Evolutionary conservation across 257 asterid species (phyloP), one percentile per base, ranked within the genome.

Genomic region (Lavandula angustifolia): DNA sequence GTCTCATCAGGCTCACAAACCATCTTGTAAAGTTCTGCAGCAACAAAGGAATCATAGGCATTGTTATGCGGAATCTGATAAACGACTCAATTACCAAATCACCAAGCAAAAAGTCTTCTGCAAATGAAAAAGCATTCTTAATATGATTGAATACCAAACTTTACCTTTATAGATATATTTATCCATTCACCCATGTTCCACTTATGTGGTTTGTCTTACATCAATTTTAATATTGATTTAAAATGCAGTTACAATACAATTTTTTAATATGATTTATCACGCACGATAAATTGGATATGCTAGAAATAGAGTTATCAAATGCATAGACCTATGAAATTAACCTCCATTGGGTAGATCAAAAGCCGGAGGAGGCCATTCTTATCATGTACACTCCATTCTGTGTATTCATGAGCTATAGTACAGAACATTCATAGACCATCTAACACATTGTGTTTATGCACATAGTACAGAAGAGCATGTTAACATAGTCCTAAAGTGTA

Each of bases 21-120:
- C 98, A 91, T 91, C 86, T 91, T 91, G 89, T 84, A 91, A 32
- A 91, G 98, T 78, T 89, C 98, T 91, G 88, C 71, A 78, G 33
- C 34, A 44, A 16, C 31, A 70, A 81, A 40, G 29, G 18, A 54
- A 69, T 44, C 16, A 65, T 4, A 10, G 34, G 61, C 55, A 60
- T 69, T 34, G 49, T 12, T 33, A 37, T 46, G 61, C 22, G 13
- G 40, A 70, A 41, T 12, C 11, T 32, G 35, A 13, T 43, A 56
- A 47, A 16, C 3, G 40, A 22, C 44, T 17, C 3, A 55, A 49
- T 6, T 38, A 59, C 35, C 22, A 61, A n/a, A 43, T 46, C 50
- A 37, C 38, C 17, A 47, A 69, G 49, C 55, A 50, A 33, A 37
- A 59, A 8, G 9, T 10, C n/a, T 17, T 37, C 62, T 17, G n/a